Evolutionary conservation across 345 rosid species (phyloP).

Genomic region (Xanthoceras sorbifolium): DNA sequence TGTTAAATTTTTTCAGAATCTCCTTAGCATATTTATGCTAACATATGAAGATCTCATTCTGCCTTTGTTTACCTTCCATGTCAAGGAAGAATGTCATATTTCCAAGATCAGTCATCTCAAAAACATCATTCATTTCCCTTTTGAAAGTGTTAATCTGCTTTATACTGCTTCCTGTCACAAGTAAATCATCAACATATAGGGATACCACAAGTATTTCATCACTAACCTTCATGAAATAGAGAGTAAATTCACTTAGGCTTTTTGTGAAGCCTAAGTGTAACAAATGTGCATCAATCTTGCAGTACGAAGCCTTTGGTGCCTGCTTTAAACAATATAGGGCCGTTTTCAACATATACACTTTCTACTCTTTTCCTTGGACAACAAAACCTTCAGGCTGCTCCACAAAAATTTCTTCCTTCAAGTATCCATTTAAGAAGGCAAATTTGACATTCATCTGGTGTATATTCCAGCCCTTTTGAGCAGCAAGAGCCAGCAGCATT

Average conservation of each 20-base stretch:
- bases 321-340: neutral
- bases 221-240: neutral
- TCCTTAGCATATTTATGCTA: neutral
- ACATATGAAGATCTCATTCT: neutral
- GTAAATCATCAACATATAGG: neutral
- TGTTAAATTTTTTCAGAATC: neutral
- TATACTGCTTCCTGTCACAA: neutral
- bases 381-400: neutral
- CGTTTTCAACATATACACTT: neutral
- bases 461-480: neutral
- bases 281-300: neutral
- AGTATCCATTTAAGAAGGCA: neutral
- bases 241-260: neutral
- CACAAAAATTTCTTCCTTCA: neutral
- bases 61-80: neutral
- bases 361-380: neutral
- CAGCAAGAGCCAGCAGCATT: neutral
- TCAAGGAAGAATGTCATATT: neutral
- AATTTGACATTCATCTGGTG: neutral
- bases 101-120: neutral
- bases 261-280: no score
- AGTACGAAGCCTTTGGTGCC: neutral
- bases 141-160: no score
- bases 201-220: neutral
- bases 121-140: no score